phyloP scores from a whole-genome alignment of 2,329 filamentous ascomycete species.

The Escovopsis weberi region DNA sequence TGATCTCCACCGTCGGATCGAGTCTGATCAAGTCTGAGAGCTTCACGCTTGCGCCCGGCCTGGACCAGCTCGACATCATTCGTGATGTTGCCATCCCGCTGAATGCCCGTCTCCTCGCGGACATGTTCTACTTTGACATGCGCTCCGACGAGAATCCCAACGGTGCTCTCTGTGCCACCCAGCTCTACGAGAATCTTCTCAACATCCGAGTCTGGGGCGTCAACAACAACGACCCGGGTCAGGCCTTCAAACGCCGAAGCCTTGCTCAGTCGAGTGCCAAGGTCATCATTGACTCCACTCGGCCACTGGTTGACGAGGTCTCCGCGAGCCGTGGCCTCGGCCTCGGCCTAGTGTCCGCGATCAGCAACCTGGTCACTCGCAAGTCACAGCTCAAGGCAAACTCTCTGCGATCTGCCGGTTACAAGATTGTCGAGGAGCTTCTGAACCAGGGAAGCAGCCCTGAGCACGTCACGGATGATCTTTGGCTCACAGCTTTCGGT shows the following conservation, averaged over 20 bases:
- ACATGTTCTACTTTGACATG: conserved; percentile 44
- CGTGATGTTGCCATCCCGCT: conserved; percentile 31
- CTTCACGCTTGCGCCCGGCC: conserved; percentile 12
- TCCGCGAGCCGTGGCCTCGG: conserved; percentile 16
- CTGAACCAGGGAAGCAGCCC: conserved; percentile 17
- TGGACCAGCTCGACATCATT: conserved; percentile 17
- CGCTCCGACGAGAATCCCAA: conserved; percentile 38
- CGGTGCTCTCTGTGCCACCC: conserved; percentile 26
- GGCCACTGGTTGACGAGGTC: conserved; percentile 25
- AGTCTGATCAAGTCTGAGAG: conserved; percentile 16
- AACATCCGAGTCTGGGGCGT: conserved; percentile 31
- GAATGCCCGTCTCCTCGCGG: conserved; percentile 37
- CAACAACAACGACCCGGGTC: conserved; percentile 31
- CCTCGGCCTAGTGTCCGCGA: conserved; percentile 15
- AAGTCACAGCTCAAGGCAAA: conserved; percentile 17
- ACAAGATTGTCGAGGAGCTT: conserved; percentile 23
- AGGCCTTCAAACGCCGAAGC: conserved; percentile 31
- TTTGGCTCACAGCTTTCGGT: conserved; percentile 27
- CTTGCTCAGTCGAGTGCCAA: conserved; percentile 25
- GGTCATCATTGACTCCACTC: conserved; percentile 22
- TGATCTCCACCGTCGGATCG: conserved; percentile 10
- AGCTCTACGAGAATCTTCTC: conserved; percentile 28
- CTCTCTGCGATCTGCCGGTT: conserved; percentile 25
- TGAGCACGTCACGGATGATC: conserved; percentile 20
- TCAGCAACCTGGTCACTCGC: conserved; percentile 15